phyloP scores from a whole-genome alignment of 2,329 filamentous ascomycete species.

The Cercospora citrullina region DNA sequence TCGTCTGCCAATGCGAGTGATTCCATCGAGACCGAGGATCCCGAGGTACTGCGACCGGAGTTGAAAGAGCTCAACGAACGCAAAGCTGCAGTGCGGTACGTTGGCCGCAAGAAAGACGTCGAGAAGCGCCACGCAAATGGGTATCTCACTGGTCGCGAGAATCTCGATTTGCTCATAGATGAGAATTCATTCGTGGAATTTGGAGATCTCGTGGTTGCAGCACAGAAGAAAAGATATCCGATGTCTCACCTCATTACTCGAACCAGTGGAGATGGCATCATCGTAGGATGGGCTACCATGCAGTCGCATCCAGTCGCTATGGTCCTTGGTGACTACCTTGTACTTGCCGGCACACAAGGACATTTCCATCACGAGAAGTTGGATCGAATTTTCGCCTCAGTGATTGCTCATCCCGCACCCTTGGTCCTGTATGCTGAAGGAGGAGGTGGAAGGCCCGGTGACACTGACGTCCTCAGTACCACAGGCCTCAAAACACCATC shows the following conservation, averaged over 20 bases:
- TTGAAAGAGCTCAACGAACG: background rate
- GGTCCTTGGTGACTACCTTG: background rate
- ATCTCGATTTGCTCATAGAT: background rate
- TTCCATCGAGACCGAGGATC: background rate
- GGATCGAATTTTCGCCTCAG: background rate
- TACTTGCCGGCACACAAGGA: background rate
- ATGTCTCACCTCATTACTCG: background rate
- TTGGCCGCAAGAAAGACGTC: background rate
- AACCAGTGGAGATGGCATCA: background rate
- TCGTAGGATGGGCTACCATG: background rate
- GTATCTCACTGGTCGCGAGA: background rate
- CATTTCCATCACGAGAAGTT: background rate
- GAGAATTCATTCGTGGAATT: background rate
- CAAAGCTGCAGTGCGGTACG: background rate
- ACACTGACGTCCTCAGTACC: background rate
- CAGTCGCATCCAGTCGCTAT: background rate
- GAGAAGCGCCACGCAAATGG: background rate
- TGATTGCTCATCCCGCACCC: background rate
- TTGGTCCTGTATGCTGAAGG: background rate
- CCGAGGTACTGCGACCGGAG: background rate
- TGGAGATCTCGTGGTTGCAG: background rate
- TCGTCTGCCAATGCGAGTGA: background rate
- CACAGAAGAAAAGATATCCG: background rate
- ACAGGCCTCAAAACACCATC: background rate
- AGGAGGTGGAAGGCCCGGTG: background rate